Evolutionary conservation across 2,329 filamentous ascomycete species (phyloP).

Genomic region (Pyrenophora graminea): DNA sequence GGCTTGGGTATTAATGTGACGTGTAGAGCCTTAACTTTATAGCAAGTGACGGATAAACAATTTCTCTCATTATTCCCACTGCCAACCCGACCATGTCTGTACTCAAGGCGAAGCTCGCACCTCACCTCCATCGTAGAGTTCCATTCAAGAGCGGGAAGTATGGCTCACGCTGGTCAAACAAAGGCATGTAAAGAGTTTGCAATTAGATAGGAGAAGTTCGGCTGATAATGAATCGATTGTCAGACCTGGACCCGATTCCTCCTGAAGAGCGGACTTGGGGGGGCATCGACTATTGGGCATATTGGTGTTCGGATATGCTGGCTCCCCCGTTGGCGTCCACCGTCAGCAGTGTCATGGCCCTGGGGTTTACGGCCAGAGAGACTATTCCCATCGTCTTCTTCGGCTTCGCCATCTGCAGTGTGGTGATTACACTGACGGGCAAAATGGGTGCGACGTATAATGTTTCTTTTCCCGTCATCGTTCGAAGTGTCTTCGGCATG

Average conservation of each 20-base stretch:
- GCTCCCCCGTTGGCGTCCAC: constrained; percentile 49
- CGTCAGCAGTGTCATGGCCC: constrained; percentile 48
- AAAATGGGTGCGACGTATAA: constrained; percentile 49
- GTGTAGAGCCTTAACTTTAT: background rate
- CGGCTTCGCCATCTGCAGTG: constrained; percentile 53
- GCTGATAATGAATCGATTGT: background rate
- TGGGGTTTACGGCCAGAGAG: constrained; percentile 54
- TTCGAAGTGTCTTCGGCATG: constrained; percentile 52
- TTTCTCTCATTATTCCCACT: background rate
- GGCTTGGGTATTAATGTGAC: background rate
- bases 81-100: constrained; percentile 31
- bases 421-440: constrained; percentile 55
- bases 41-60: background rate
- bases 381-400: constrained; percentile 56
- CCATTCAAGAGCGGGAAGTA: constrained; percentile 48
- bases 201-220: background rate
- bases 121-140: constrained; percentile 46
- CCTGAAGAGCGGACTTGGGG: constrained; percentile 54
- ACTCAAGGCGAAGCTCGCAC: constrained; percentile 45
- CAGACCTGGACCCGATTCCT: constrained; percentile 46
- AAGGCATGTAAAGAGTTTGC: constrained; percentile 29
- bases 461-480: constrained; percentile 49
- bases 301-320: constrained; percentile 56
- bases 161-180: constrained; percentile 55
- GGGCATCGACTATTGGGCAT: constrained; percentile 52